phyloP scores from a whole-genome alignment of 164 flowering plant species.

The Santalum album region DNA sequence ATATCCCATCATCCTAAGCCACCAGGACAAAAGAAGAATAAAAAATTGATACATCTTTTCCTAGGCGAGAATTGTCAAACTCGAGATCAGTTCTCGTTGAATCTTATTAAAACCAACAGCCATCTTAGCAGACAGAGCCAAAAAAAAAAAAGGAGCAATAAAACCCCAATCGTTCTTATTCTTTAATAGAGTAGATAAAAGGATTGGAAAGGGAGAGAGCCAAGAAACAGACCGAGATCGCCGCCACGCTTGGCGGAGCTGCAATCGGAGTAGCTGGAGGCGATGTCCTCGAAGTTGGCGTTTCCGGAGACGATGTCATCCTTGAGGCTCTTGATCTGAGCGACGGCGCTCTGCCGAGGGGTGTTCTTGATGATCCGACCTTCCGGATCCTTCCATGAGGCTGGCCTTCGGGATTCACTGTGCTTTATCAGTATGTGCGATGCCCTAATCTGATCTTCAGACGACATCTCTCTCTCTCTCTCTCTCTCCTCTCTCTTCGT shows the following conservation, averaged over 20 bases:
- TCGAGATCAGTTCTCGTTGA: not conserved
- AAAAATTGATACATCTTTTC: too few species aligned
- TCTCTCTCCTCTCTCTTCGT: slow-evolving; percentile 19
- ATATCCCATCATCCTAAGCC: too few species aligned
- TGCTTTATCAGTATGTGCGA: slow-evolving; percentile 85
- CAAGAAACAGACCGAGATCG: slow-evolving; percentile 61
- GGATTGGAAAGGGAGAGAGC: not conserved
- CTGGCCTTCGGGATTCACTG: slow-evolving; percentile 75
- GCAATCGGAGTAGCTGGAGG: slow-evolving; percentile 70
- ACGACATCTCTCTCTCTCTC: slow-evolving; percentile 18
- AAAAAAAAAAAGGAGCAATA: not conserved
- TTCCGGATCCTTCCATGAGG: slow-evolving; percentile 97
- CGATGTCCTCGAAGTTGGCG: slow-evolving; percentile 64
- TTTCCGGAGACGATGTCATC: slow-evolving; percentile 69
- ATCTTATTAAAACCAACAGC: not conserved
- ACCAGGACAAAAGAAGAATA: too few species aligned
- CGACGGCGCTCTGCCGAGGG: slow-evolving; percentile 61
- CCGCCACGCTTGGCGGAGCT: slow-evolving; percentile 99
- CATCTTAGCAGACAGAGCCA: too few species aligned
- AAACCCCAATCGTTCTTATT: not conserved
- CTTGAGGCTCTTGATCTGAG: slow-evolving; percentile 57
- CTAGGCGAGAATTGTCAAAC: too few species aligned
- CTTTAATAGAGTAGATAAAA: not conserved
- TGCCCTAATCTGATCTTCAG: slow-evolving; percentile 32
- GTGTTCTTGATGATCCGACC: slow-evolving; percentile 61